Base-by-base conservation (phyloP, 371 early-diverging fungal genomes). In the Apophysomyces elegans region DNA sequence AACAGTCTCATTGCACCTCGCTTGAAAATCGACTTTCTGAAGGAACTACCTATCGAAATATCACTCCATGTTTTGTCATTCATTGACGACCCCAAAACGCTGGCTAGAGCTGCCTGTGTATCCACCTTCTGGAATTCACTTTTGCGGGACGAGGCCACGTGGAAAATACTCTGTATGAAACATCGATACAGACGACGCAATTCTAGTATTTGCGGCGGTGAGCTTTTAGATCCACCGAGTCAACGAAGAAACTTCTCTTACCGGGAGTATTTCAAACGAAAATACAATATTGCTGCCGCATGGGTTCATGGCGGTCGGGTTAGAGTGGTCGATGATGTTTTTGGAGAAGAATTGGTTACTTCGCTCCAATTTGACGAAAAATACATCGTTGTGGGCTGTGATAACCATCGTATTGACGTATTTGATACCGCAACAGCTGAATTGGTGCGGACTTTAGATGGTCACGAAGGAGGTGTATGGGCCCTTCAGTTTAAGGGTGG, bases 391-490 rank as follows among this genome's bases (percentile, higher is more conserved):
- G 89, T 91, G 4, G 95, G 94, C 58, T 92, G 93, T 36, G 95
- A 95, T 67, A 93, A 94, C 66, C 86, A 88, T 67, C 83, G 89
- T 7, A 93, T 94, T 62, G 90, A 93, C 64, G 87, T 95, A 37
- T 95, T 92, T 80, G 92, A 92, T 72, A 89, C 90, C 16, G 76
- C 75, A 6, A 86, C 89, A 18, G 93, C 93, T 0, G 74, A 80
- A n/a, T 75, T 88, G 38, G 70, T 87, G 37, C 81, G 88, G 65
- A 86, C 87, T 18, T 78, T 96, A n/a, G 83, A 83, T 47, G 96
- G 96, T 1, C 98, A 97, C 77, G 88, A 88, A 58, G 96, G 96
- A n/a, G 96, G 98, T 45, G 95, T 97, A 1, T 97, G 98, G 98
- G 93, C 95, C 13, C 83, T 97, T 54, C 92, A 93, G 70, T 93